These are phyloP conservation scores for Mycena belliarum DNA, from an alignment of 768 basidiomycete genomes.

Conservation along the genomic window DNA sequence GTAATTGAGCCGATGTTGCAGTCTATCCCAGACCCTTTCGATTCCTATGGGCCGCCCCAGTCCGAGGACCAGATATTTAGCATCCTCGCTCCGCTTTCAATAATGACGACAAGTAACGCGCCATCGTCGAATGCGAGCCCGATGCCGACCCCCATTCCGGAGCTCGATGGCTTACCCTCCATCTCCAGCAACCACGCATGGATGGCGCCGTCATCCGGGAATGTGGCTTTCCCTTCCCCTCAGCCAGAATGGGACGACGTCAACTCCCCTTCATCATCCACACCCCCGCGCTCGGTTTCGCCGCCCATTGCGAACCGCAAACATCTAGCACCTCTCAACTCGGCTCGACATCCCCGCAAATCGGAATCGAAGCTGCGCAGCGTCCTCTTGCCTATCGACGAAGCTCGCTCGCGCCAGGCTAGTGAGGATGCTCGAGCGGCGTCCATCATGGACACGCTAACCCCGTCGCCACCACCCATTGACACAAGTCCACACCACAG, in stretches of 20 bases:
- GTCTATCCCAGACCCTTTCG: conserved; percentile 89
- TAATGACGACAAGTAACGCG: conserved; percentile 54
- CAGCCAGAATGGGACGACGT: conserved; percentile 58
- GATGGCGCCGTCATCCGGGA: conserved; percentile 47
- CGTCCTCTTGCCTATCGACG: conserved; percentile 73
- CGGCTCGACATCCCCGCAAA: conserved; percentile 43
- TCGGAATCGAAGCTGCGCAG: conserved; percentile 69
- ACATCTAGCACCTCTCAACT: conserved; percentile 50
- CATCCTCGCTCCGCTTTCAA: conserved; percentile 84
- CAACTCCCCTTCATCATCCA: conserved; percentile 40
- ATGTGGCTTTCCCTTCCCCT: conserved; percentile 49
- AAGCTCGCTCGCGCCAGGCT: conserved; percentile 43
- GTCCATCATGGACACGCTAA: conserved; percentile 21
- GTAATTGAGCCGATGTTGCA: conserved; percentile 90
- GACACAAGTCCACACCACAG: conserved; percentile 23
- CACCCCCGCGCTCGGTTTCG: conserved; percentile 53
- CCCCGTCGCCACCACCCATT: conserved; percentile 27
- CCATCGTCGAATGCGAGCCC: conserved; percentile 62
- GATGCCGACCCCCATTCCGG: conserved; percentile 47
- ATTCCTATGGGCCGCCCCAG: conserved; percentile 86
- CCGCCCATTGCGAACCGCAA: conserved; percentile 48
- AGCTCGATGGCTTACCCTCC: conserved; percentile 39
- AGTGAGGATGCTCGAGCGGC: conserved; percentile 23
- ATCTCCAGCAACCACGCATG: conserved; percentile 41
- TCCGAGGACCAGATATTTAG: conserved; percentile 91